A percentile compares a stretch with the other conserved stretches of the same genome.
Conservation (phyloP, 495 filamentous ascomycete species). For the Sphaerosporella brunnea region DNA sequence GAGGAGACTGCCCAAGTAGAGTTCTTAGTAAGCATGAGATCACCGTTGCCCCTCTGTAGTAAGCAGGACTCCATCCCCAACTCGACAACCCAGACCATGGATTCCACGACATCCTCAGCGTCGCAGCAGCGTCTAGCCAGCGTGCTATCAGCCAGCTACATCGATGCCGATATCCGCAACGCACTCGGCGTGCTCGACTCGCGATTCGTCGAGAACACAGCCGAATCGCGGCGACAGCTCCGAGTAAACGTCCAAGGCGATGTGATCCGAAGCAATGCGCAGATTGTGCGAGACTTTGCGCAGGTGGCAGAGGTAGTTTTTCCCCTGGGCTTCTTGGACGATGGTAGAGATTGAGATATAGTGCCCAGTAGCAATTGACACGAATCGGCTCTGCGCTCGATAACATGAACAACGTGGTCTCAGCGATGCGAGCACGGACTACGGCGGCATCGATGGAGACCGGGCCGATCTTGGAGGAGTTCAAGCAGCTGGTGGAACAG, state of each 20-base stretch:
- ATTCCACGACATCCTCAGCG: constrained; percentile 28
- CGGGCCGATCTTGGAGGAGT: constrained; percentile 59
- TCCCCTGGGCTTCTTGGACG: constrained; percentile 1
- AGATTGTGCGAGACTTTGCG: constrained; percentile 79
- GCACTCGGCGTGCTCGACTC: constrained; percentile 61
- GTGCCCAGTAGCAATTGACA: constrained; percentile 52
- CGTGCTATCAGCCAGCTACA: constrained; percentile 80
- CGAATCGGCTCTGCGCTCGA: constrained; percentile 64
- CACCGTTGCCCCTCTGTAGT: too few relatives aligned
- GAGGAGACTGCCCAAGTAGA: too few relatives aligned
- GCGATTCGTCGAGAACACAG: constrained; percentile 51
- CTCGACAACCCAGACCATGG: too few relatives aligned
- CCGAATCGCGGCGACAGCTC: constrained; percentile 61
- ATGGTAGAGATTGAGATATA: constrained; percentile 11
- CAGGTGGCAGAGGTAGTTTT: constrained; percentile 64
- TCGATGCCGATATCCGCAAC: constrained; percentile 80
- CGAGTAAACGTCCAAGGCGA: constrained; percentile 79
- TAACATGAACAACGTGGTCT: constrained; percentile 61
- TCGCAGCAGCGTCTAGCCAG: constrained; percentile 57
- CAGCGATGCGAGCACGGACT: constrained; percentile 64
- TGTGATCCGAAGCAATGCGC: constrained; percentile 81
- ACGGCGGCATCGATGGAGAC: constrained; percentile 56
- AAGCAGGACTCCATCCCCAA: too few relatives aligned
- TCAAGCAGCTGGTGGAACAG: constrained; percentile 52
- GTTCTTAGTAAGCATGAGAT: too few relatives aligned